Conservation (phyloP, 2,329 filamentous ascomycete species). For the Ophiostoma sp. region DNA sequence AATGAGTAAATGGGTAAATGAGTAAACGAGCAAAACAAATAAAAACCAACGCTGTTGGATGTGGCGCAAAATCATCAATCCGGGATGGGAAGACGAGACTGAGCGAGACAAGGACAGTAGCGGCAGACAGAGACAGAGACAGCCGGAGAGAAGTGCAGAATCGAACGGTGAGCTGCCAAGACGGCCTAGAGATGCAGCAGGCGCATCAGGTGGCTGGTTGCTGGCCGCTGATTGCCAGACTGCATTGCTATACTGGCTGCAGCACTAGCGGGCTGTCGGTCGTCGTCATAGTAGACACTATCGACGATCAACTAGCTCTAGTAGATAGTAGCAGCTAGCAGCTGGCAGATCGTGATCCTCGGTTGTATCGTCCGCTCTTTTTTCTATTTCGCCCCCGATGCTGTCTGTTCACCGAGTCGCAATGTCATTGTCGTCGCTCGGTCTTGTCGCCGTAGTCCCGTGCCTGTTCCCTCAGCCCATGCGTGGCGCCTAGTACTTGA, state of each 20-base stretch:
- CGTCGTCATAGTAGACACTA: background rate
- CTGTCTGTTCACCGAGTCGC: background rate
- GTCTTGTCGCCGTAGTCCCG: background rate
- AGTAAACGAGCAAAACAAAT: constrained; percentile 1
- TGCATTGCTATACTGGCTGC: background rate
- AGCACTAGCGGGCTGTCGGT: constrained; percentile 2
- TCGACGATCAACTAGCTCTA: background rate
- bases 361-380: background rate
- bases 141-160: background rate
- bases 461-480: no score
- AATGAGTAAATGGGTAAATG: background rate
- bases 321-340: background rate
- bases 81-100: background rate
- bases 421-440: background rate
- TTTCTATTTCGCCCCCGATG: background rate
- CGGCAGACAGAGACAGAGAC: background rate
- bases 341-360: background rate
- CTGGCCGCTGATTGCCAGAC: background rate
- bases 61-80: background rate
- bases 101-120: background rate
- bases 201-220: background rate
- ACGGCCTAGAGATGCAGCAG: constrained; percentile 1
- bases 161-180: constrained; percentile 8
- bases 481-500: constrained; percentile 63
- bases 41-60: constrained; percentile 9